Percentiles rank a stretch among this genome's conserved stretches.
Evolutionary conservation across 495 filamentous ascomycete species (phyloP).

Genomic region (Penicillium pulvis): DNA sequence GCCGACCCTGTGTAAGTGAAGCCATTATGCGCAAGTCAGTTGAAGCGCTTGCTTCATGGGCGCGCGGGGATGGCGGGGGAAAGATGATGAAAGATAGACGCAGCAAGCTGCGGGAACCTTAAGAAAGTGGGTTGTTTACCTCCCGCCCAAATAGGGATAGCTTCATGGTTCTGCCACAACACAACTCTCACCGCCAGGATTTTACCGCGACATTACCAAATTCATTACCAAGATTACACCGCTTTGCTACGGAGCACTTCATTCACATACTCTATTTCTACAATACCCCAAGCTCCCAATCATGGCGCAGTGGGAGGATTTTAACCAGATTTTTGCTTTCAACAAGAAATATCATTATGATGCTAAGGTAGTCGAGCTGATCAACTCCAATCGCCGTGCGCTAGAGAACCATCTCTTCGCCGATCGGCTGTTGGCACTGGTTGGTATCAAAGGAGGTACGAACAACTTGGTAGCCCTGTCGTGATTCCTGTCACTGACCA

Average conservation of each 20-base stretch:
- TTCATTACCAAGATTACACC: slow-evolving; percentile 12
- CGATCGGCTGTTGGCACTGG: slow-evolving; percentile 68
- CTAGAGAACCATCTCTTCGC: slow-evolving; percentile 72
- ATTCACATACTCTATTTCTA: not conserved
- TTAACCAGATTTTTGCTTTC: slow-evolving; percentile 64
- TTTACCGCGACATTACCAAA: slow-evolving; percentile 1
- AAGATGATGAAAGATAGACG: slow-evolving; percentile 24
- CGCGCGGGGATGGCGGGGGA: slow-evolving; percentile 23
- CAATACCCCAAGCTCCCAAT: not conserved
- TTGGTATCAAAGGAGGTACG: slow-evolving; percentile 69
- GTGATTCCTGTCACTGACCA: slow-evolving; percentile 1
- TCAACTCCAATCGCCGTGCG: slow-evolving; percentile 60
- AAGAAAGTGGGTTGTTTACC: slow-evolving; percentile 53
- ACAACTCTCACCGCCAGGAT: slow-evolving; percentile 29
- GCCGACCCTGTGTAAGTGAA: slow-evolving; percentile 66
- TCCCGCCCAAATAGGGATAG: slow-evolving; percentile 42
- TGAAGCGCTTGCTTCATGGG: slow-evolving; percentile 31
- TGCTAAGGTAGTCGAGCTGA: slow-evolving; percentile 55
- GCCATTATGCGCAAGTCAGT: slow-evolving; percentile 48
- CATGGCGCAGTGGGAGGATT: slow-evolving; percentile 56
- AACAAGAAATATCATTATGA: slow-evolving; percentile 65
- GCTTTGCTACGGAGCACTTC: slow-evolving; percentile 6
- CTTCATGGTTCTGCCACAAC: slow-evolving; percentile 43
- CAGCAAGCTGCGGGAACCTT: slow-evolving; percentile 5
- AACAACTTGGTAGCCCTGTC: not conserved